phyloP scores from a whole-genome alignment of 1,284 basidiomycete species.

The Ganoderma meredithae region DNA sequence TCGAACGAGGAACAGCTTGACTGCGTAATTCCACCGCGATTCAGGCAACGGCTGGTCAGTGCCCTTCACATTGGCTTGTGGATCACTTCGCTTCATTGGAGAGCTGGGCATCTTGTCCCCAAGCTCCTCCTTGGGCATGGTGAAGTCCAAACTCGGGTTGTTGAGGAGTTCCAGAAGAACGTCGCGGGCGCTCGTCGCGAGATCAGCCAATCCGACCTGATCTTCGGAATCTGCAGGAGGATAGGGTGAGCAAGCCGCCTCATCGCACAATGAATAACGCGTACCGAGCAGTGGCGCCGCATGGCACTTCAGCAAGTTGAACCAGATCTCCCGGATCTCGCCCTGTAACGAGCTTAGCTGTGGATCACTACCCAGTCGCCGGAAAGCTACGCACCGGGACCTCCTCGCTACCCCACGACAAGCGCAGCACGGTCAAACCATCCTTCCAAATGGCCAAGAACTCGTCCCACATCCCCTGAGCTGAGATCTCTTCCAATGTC shows the following conservation, averaged over 20 bases:
- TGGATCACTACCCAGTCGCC: slow-evolving; percentile 13
- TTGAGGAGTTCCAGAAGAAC: slow-evolving; percentile 60
- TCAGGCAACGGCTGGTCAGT: slow-evolving; percentile 25
- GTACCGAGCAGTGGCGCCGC: slow-evolving; percentile 41
- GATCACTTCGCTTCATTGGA: slow-evolving; percentile 29
- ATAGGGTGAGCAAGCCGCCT: slow-evolving; percentile 13
- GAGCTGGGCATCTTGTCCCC: slow-evolving; percentile 29
- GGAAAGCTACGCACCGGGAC: slow-evolving; percentile 49
- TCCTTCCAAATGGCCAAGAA: slow-evolving; percentile 65
- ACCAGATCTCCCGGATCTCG: slow-evolving; percentile 52
- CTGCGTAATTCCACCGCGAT: slow-evolving; percentile 46
- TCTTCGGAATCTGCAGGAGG: slow-evolving; percentile 42
- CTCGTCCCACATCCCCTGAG: slow-evolving; percentile 59
- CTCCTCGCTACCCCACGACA: slow-evolving; percentile 44
- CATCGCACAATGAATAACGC: background rate
- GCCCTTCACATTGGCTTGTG: slow-evolving; percentile 9
- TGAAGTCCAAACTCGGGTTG: slow-evolving; percentile 59
- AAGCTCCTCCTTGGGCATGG: slow-evolving; percentile 37
- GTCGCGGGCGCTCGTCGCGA: slow-evolving; percentile 50
- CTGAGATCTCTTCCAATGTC: slow-evolving; percentile 61
- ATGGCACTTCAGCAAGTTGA: slow-evolving; percentile 49
- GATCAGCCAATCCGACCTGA: slow-evolving; percentile 43
- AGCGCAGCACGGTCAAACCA: slow-evolving; percentile 51
- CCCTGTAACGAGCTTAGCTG: slow-evolving; percentile 34
- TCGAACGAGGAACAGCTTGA: slow-evolving; percentile 61